Percentiles rank a stretch among this genome's conserved stretches.
These are phyloP conservation scores for Salicornia ramosissima DNA, from an alignment of 148 eudicot species.

Conservation along the genomic window DNA sequence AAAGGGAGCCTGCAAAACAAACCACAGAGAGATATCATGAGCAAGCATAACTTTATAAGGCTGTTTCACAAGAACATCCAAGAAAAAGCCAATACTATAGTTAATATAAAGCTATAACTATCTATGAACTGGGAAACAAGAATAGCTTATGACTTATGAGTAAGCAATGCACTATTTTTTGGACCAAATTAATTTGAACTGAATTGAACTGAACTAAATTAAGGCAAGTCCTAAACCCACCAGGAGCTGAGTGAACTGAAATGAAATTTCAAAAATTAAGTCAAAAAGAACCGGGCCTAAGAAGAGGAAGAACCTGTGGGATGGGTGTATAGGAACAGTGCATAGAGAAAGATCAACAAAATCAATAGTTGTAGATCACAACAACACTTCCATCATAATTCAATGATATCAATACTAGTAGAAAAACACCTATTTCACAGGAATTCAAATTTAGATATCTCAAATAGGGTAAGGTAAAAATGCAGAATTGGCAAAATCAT, in stretches of 20 bases:
- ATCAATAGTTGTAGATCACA: background rate
- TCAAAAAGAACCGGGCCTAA: too few species aligned
- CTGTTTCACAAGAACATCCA: constrained; percentile 1
- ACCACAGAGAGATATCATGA: constrained; percentile 8
- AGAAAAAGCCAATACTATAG: background rate
- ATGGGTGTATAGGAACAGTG: background rate
- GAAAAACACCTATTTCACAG: background rate
- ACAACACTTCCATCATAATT: background rate
- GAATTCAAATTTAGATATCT: background rate
- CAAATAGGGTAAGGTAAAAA: background rate
- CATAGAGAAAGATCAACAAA: background rate
- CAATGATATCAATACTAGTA: background rate
- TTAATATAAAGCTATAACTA: background rate
- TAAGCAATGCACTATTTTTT: too few species aligned
- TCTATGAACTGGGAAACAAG: background rate
- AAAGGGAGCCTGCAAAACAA: constrained; percentile 61
- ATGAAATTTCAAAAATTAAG: too few species aligned
- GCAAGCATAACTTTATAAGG: background rate
- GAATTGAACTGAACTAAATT: too few species aligned
- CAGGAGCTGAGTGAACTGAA: too few species aligned
- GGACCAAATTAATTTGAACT: too few species aligned
- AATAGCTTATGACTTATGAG: too few species aligned
- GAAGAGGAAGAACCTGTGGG: background rate
- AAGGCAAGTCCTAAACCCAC: too few species aligned
- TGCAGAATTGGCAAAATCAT: background rate